Evolutionary conservation across 495 filamentous ascomycete genomes (phyloP), one percentile per base, ranked within the genome.

Genomic region (Corynascus novoguineensis): DNA sequence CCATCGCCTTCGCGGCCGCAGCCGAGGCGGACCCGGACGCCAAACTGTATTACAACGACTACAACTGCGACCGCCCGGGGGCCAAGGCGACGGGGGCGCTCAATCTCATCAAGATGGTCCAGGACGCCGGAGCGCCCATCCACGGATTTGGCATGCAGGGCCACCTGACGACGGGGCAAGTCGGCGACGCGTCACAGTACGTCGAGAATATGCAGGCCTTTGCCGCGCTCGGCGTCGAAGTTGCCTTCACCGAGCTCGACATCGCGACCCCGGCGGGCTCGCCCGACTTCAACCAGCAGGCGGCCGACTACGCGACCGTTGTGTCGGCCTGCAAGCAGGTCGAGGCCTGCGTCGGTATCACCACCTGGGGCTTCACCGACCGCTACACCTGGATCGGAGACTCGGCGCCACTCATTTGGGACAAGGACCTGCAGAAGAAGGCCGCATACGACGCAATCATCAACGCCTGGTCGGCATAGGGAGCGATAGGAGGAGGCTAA

Each of bases 41-140:
- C 5, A 86, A 86, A 70, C 75, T 87, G 22, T 84, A n/a, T n/a
- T n/a, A 83, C 73, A 86, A 86, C 61, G 82, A 85, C 59, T 88
- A 86, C 71, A 85, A 81, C 71, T 80, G 83, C 63, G 84, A 86
- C 64, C 70, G 65, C 2, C 68, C 73, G 4, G 51, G 34, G 1
- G 58, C 60, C 50, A 69, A 69, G 50, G 59, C 65, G 1, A 60
- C 50, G 12, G 73, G 78, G 4, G 57, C 68, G 35, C 81, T 83
- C 62, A 67, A 74, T 25, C 77, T 87, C 37, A 78, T 86, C 52
- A 72, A 78, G 55, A 62, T 77, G 17, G 60, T 87, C 19, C 58
- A 81, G 48, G 71, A 73, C 1, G 75, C 73, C 25, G 80, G 79
- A 0, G 74, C 74, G 21, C 76, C 75, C 45, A 83, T 87, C 58